Evolutionary conservation across 2,329 filamentous ascomycete genomes (phyloP).

Genomic region (Mycocentrospora acerina): DNA sequence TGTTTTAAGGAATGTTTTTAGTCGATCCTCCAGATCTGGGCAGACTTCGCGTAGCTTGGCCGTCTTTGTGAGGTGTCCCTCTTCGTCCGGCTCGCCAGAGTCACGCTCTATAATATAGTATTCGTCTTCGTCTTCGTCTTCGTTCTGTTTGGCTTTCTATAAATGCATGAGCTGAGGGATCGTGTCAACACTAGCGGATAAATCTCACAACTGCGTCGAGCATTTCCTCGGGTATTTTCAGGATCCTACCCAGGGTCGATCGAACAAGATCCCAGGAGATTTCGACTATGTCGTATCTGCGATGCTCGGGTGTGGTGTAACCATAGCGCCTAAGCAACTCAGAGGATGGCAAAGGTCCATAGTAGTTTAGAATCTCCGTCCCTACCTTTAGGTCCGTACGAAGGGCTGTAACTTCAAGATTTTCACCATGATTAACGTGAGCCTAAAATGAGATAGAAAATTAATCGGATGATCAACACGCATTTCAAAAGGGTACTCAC

Average conservation of each 20-base stretch:
- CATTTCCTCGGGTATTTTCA: slow-evolving; percentile 5
- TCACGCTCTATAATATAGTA: slow-evolving; percentile 25
- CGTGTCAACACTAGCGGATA: no score
- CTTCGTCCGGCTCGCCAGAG: slow-evolving; percentile 20
- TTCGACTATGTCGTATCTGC: slow-evolving; percentile 22
- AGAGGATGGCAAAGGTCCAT: slow-evolving; percentile 23
- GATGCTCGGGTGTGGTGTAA: slow-evolving; percentile 22
- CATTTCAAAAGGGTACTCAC: slow-evolving; percentile 3
- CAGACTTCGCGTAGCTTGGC: slow-evolving; percentile 14
- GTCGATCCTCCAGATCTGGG: slow-evolving; percentile 20
- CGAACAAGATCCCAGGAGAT: slow-evolving; percentile 16
- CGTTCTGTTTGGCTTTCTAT: slow-evolving; percentile 7
- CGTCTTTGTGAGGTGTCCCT: slow-evolving; percentile 15
- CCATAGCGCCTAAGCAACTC: slow-evolving; percentile 25
- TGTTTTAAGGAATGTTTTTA: slow-evolving; percentile 13
- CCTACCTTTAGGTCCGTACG: slow-evolving; percentile 14
- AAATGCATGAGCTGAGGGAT: no score
- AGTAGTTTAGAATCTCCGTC: slow-evolving; percentile 25
- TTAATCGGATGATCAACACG: neutral
- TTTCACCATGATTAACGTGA: slow-evolving; percentile 26
- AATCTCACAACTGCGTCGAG: slow-evolving; percentile 10
- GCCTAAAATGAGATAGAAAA: slow-evolving; percentile 6
- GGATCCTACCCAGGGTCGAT: slow-evolving; percentile 6
- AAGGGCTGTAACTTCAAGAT: slow-evolving; percentile 16
- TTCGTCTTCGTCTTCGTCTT: slow-evolving; percentile 17